A percentile compares a stretch with the other conserved stretches of the same genome.
Conservation (phyloP, 83 land plant species). For the Thuja plicata region DNA sequence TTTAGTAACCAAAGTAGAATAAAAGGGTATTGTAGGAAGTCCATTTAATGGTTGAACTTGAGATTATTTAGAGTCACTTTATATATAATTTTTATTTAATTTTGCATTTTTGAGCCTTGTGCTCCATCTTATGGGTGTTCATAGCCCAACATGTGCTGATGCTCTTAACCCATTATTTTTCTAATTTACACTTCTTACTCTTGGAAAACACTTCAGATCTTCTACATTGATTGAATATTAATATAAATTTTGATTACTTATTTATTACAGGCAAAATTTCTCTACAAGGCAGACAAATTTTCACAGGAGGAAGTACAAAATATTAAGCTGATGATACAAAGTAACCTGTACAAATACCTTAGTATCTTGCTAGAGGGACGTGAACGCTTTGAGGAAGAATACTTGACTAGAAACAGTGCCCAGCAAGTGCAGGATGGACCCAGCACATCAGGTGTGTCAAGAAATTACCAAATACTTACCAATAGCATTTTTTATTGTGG, state of each 20-base stretch:
- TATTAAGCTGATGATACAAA: conserved; percentile 74
- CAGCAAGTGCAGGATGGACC: conserved; percentile 22
- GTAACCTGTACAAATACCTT: conserved; percentile 68
- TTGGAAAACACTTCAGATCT: background rate
- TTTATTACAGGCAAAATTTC: conserved; percentile 64
- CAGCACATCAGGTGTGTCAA: conserved; percentile 10
- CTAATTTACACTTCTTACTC: background rate
- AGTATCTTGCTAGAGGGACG: conserved; percentile 81
- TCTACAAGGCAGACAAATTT: conserved; percentile 67
- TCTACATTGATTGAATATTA: background rate
- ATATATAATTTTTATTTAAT: background rate
- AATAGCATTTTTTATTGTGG: too few relatives aligned
- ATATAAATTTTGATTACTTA: background rate
- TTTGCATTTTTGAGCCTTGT: background rate
- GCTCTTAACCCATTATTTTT: background rate
- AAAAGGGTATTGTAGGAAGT: background rate
- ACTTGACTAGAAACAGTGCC: conserved; percentile 16
- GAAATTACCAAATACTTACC: background rate
- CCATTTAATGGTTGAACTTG: background rate
- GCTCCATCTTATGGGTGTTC: background rate
- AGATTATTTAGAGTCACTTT: background rate
- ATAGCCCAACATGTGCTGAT: background rate
- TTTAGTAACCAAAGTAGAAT: background rate
- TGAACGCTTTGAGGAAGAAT: conserved; percentile 87
- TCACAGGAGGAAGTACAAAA: conserved; percentile 66